These are phyloP conservation scores for Cytospora piceicola DNA, from an alignment of 2,329 filamentous ascomycete genomes.

Conservation along the genomic window DNA sequence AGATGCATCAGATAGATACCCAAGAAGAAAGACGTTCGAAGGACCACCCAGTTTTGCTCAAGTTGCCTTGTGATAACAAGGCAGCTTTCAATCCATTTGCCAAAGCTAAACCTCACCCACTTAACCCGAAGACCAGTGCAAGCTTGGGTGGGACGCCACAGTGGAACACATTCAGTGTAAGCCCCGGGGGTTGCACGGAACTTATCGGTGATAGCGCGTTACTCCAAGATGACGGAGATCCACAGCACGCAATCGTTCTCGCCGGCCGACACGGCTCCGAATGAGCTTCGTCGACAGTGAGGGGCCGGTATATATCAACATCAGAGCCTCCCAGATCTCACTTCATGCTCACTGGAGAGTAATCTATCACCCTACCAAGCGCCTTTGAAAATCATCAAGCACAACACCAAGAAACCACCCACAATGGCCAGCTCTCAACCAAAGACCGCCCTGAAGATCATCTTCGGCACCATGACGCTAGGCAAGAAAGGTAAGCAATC, in stretches of 20 bases:
- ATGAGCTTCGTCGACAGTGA: neutral
- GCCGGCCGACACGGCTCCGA: neutral
- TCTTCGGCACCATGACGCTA: slow-evolving; percentile 40
- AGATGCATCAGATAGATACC: slow-evolving; percentile 25
- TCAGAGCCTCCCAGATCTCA: neutral
- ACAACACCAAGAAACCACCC: neutral
- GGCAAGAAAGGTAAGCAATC: slow-evolving; percentile 31
- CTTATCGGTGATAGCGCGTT: neutral
- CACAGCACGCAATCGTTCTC: neutral
- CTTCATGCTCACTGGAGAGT: neutral
- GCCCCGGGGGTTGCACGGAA: neutral
- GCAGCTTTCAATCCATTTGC: neutral
- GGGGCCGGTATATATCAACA: neutral
- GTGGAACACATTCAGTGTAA: neutral
- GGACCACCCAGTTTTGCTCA: neutral
- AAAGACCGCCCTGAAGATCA: slow-evolving; percentile 31
- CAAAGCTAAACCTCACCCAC: too few species aligned
- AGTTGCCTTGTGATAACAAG: neutral
- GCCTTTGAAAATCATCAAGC: too few species aligned
- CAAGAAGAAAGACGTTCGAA: slow-evolving; percentile 8
- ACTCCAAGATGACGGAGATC: neutral
- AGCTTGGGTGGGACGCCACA: neutral
- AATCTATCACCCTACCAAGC: neutral
- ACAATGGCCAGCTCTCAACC: slow-evolving; percentile 4
- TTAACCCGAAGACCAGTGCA: too few species aligned